These are phyloP conservation scores for Mucor circinelloides DNA, from an alignment of 371 early-diverging fungal genomes.

Conservation along the genomic window DNA sequence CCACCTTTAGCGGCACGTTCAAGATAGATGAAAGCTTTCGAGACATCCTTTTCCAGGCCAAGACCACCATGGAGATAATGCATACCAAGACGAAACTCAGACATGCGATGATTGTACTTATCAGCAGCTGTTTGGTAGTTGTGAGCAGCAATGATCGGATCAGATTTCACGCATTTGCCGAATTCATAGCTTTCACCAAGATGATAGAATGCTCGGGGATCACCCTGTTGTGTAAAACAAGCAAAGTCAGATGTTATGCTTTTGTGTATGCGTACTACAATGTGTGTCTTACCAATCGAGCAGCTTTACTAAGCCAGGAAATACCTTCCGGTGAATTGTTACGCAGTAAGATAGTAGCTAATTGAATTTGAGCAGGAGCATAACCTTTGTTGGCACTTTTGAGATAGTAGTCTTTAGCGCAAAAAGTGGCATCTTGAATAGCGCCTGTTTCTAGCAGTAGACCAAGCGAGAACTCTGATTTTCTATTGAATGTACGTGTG, in stretches of 20 bases:
- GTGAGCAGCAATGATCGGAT: conserved; percentile 24
- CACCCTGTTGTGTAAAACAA: conserved; percentile 23
- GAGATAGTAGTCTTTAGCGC: conserved; percentile 31
- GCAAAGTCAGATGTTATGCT: conserved; percentile 8
- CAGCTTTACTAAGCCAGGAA: conserved; percentile 42
- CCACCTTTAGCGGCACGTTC: conserved; percentile 39
- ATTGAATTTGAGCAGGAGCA: conserved; percentile 41
- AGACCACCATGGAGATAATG: conserved; percentile 39
- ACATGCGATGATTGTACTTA: conserved; percentile 4
- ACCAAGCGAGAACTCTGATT: conserved; percentile 20
- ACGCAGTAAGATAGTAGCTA: conserved; percentile 33
- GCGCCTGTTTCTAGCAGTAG: conserved; percentile 24
- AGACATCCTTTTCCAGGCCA: conserved; percentile 28
- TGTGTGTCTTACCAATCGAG: conserved; percentile 32
- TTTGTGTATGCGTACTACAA: not conserved
- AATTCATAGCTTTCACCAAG: conserved; percentile 46
- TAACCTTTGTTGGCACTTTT: conserved; percentile 47
- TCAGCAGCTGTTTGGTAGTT: conserved; percentile 43
- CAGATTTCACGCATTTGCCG: conserved; percentile 32
- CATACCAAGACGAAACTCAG: conserved; percentile 34
- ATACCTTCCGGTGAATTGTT: conserved; percentile 36
- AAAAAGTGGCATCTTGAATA: conserved; percentile 27
- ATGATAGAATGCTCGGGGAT: conserved; percentile 40
- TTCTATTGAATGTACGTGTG: conserved; percentile 5
- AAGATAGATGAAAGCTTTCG: conserved; percentile 36